A percentile compares a stretch with the other conserved stretches of the same genome.
Conservation (phyloP, 1,139 yeast species). For the Saccharomyces pastorianus region DNA sequence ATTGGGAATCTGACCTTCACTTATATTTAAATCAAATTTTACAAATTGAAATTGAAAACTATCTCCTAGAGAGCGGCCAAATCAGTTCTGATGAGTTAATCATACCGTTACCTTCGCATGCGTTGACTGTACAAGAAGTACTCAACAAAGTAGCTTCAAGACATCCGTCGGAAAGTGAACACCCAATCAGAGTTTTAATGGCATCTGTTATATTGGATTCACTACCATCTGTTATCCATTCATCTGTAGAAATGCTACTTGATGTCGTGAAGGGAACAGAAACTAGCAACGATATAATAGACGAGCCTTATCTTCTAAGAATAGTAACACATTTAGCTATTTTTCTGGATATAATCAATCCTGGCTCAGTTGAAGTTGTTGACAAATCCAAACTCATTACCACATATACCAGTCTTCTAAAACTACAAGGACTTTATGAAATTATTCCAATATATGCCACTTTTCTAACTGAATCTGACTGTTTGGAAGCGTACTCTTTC, state of each 20-base stretch:
- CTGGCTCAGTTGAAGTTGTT: conserved; percentile 35
- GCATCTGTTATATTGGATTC: conserved; percentile 68
- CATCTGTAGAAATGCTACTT: conserved; percentile 32
- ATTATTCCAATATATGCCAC: conserved; percentile 40
- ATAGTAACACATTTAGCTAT: conserved; percentile 68
- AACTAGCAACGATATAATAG: conserved; percentile 31
- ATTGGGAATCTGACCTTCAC: conserved; percentile 72
- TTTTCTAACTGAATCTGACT: conserved; percentile 39
- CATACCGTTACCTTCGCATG: conserved; percentile 37
- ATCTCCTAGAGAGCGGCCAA: conserved; percentile 32
- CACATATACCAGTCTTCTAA: conserved; percentile 32
- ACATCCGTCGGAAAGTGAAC: conserved; percentile 46
- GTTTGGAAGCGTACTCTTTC: conserved; percentile 60
- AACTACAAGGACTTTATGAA: conserved; percentile 36
- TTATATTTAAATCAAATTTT: conserved; percentile 56
- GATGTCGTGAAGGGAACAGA: conserved; percentile 30
- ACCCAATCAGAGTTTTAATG: conserved; percentile 65
- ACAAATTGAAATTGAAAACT: conserved; percentile 39
- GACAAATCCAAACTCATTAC: conserved; percentile 46
- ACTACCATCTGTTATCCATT: conserved; percentile 38
- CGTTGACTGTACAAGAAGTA: conserved; percentile 41
- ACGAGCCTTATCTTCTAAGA: conserved; percentile 54
- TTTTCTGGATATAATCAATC: conserved; percentile 44
- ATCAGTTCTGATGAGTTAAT: conserved; percentile 31
- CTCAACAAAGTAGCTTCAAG: conserved; percentile 48